Percentiles rank a stretch among this genome's conserved stretches.
Evolutionary conservation across 164 flowering plant genomes (phyloP).

Genomic region (Nymphaea colorata): DNA sequence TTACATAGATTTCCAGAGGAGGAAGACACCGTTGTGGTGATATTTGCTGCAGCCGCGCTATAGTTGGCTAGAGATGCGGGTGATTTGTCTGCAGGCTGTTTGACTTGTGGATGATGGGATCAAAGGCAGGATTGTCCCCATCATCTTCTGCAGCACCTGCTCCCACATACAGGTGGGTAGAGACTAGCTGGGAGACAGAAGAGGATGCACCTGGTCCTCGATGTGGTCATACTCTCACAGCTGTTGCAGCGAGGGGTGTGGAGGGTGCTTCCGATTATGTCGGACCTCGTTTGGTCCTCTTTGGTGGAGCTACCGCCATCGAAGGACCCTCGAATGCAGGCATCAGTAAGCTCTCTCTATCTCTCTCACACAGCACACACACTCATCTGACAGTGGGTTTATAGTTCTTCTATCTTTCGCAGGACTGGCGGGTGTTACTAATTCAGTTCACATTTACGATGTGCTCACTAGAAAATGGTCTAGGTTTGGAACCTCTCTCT

Average conservation of each 20-base stretch:
- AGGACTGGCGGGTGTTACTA: constrained; percentile 95
- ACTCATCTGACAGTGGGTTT: background rate
- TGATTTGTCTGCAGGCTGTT: background rate
- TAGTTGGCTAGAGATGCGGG: background rate
- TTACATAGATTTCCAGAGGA: no score
- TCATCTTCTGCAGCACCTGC: constrained; percentile 58
- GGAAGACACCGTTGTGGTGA: no score
- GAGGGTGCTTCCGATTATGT: constrained; percentile 26
- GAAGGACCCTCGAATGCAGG: constrained; percentile 76
- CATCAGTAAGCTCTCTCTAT: constrained; percentile 31
- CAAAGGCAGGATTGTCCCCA: constrained; percentile 40
- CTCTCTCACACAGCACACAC: background rate
- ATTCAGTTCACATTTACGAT: constrained; percentile 81
- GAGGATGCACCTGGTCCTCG: constrained; percentile 98
- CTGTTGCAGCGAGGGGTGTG: constrained; percentile 54
- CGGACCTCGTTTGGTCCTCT: constrained; percentile 86
- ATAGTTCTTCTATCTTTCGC: constrained; percentile 2
- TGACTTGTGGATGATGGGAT: constrained; percentile 10
- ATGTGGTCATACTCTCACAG: constrained; percentile 80
- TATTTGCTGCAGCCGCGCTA: background rate
- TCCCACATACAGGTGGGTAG: constrained; percentile 57
- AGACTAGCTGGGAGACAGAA: constrained; percentile 72
- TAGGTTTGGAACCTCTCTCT: constrained; percentile 28
- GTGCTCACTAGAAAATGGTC: constrained; percentile 89
- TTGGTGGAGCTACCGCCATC: constrained; percentile 97